These are phyloP conservation scores for Phytophthora capsici DNA, from an alignment of 352 stramenopile species.

Conservation along the genomic window DNA sequence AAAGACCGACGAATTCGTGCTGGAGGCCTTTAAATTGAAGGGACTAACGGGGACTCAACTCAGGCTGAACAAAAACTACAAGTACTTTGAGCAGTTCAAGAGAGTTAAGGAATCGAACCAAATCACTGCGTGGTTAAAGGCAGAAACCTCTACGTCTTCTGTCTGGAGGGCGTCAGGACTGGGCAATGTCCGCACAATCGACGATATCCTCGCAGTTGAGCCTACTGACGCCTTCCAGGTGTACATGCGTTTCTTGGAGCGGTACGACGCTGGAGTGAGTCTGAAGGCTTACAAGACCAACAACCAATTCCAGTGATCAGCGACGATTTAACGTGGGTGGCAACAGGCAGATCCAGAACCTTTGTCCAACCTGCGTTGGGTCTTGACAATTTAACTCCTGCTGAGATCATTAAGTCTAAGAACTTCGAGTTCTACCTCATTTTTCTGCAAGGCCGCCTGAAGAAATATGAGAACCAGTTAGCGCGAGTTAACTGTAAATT, in stretches of 20 bases:
- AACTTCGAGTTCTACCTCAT: slow-evolving; percentile 2
- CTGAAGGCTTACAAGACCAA: not conserved
- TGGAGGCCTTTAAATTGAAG: not conserved
- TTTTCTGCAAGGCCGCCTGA: not conserved
- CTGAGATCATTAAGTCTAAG: not conserved
- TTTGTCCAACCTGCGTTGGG: not conserved
- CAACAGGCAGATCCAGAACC: not conserved
- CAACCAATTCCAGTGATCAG: not conserved
- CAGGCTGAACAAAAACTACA: not conserved
- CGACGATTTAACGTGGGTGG: not conserved
- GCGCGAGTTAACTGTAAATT: no score
- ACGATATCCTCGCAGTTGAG: not conserved
- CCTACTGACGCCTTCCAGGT: not conserved
- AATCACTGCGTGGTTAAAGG: not conserved
- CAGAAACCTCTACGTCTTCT: not conserved
- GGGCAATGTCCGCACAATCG: not conserved
- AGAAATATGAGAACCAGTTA: no score
- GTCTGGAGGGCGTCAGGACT: not conserved
- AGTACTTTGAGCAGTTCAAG: slow-evolving; percentile 1
- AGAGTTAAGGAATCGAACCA: not conserved
- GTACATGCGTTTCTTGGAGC: not conserved
- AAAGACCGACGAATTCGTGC: slow-evolving; percentile 1
- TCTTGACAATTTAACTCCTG: not conserved
- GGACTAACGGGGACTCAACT: not conserved
- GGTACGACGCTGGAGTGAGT: not conserved